These are phyloP conservation scores for Mycena galopus DNA, from an alignment of 768 basidiomycete species.

Conservation along the genomic window DNA sequence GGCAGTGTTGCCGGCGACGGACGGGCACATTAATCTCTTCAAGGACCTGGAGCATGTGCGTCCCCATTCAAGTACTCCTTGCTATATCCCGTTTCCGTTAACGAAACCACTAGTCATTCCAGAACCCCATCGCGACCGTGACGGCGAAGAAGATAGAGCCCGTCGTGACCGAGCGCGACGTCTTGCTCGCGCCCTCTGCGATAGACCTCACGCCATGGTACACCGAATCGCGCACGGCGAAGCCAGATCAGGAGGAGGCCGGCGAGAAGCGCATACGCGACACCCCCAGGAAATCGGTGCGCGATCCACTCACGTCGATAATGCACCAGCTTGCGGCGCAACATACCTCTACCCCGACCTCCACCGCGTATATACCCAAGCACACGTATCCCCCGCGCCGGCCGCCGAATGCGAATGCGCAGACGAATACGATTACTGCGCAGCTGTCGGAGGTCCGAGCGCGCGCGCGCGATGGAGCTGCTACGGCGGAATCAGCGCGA, in stretches of 20 bases:
- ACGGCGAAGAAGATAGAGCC: slow-evolving; percentile 62
- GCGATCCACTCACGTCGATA: slow-evolving; percentile 84
- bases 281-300: slow-evolving; percentile 67
- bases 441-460: no score
- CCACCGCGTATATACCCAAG: slow-evolving; percentile 43
- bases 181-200: slow-evolving; percentile 78
- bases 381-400: slow-evolving; percentile 38
- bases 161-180: slow-evolving; percentile 75
- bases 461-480: no score
- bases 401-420: no score
- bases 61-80: neutral
- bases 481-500: no score
- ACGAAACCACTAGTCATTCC: neutral
- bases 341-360: slow-evolving; percentile 39
- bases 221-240: slow-evolving; percentile 49
- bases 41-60: slow-evolving; percentile 83
- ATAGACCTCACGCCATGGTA: slow-evolving; percentile 92
- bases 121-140: slow-evolving; percentile 62
- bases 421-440: no score
- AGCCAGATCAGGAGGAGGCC: slow-evolving; percentile 44
- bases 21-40: slow-evolving; percentile 87
- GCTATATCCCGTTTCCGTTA: no score
- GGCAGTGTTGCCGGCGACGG: slow-evolving; percentile 59
- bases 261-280: slow-evolving; percentile 67
- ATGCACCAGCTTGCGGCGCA: slow-evolving; percentile 71